Percentiles rank a stretch among this genome's conserved stretches.
Conservation (phyloP, 495 filamentous ascomycete genomes). For the Aspergillus nanangensis region DNA sequence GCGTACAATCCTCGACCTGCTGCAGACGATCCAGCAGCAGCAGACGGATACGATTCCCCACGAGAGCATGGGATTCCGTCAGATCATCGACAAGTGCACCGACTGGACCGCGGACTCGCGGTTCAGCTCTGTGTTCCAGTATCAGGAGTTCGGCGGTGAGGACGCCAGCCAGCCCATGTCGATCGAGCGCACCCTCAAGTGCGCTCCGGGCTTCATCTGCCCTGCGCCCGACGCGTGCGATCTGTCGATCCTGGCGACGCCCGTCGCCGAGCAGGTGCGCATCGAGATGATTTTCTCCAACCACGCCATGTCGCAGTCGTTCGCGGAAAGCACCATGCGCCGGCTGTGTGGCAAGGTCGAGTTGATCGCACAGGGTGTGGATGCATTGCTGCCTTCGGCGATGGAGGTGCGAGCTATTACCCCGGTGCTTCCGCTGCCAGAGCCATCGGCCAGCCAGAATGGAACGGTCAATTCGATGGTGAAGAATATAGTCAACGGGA, state of each 20-base stretch:
- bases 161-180: constrained; percentile 8
- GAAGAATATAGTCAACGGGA: constrained; percentile 1
- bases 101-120: constrained; percentile 39
- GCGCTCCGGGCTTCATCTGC: constrained; percentile 11
- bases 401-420: neutral
- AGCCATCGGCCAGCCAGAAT: neutral
- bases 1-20: constrained; percentile 37
- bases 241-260: constrained; percentile 10
- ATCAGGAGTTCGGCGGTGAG: constrained; percentile 24
- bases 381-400: constrained; percentile 1
- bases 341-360: constrained; percentile 4
- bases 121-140: constrained; percentile 28
- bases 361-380: constrained; percentile 10
- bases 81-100: constrained; percentile 47
- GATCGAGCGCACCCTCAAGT: constrained; percentile 7
- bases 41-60: constrained; percentile 38
- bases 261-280: constrained; percentile 4
- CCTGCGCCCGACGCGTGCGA: constrained; percentile 10
- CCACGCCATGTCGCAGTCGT: constrained; percentile 5
- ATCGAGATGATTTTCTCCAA: constrained; percentile 14
- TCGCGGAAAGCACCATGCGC: constrained; percentile 6
- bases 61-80: constrained; percentile 42
- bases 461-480: neutral
- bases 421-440: constrained; percentile 3
- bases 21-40: constrained; percentile 43